These are phyloP conservation scores for Pleurotus citrinopileatus DNA, from an alignment of 768 basidiomycete genomes.

Conservation along the genomic window DNA sequence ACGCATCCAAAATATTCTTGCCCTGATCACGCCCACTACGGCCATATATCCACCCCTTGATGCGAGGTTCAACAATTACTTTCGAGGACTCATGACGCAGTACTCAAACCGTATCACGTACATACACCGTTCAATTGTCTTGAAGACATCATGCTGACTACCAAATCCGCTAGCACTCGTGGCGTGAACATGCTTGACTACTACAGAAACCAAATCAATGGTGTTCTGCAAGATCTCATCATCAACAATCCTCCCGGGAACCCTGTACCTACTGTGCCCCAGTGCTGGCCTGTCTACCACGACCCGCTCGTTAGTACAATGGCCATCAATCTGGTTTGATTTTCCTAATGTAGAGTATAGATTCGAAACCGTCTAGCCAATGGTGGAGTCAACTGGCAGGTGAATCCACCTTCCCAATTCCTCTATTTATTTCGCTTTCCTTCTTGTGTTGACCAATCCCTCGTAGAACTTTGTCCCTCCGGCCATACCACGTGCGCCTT, in stretches of 20 bases:
- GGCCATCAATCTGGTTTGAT: background rate
- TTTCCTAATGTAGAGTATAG: background rate
- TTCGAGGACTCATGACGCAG: background rate
- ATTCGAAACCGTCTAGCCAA: background rate
- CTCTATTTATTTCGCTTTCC: too few species aligned
- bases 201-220: background rate
- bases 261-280: background rate
- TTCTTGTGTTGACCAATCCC: too few species aligned
- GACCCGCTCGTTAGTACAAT: background rate
- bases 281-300: constrained; percentile 2
- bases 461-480: background rate
- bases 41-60: background rate
- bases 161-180: background rate
- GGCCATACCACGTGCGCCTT: background rate
- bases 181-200: background rate
- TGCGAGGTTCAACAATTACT: constrained; percentile 1
- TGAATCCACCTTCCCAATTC: too few species aligned
- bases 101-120: constrained; percentile 1
- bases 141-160: background rate
- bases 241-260: background rate
- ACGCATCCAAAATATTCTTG: background rate
- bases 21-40: background rate
- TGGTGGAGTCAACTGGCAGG: background rate
- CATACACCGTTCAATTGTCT: background rate
- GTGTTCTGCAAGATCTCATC: background rate